Evolutionary conservation across 1,139 yeast genomes (phyloP).

Genomic region (Nakaseomyces sp.): DNA sequence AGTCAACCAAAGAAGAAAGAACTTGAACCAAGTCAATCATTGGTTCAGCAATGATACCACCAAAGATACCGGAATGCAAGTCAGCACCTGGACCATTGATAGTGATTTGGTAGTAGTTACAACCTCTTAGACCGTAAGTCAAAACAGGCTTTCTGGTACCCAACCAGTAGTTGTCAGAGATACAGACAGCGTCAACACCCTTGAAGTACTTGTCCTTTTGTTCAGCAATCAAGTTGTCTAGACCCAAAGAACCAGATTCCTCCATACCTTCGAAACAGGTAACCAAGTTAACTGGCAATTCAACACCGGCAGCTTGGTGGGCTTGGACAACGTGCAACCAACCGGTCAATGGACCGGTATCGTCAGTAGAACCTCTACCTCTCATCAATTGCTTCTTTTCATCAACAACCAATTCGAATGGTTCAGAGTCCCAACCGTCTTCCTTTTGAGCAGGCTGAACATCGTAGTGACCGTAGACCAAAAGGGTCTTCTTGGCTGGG

Average conservation of each 20-base stretch:
- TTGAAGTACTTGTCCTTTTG: slow-evolving; percentile 78
- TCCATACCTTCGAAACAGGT: slow-evolving; percentile 99
- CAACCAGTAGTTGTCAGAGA: slow-evolving; percentile 96
- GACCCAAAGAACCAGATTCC: slow-evolving; percentile 90
- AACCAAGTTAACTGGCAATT: slow-evolving; percentile 85
- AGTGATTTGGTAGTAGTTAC: slow-evolving; percentile 78
- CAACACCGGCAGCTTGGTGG: slow-evolving; percentile 73
- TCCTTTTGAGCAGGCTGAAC: slow-evolving; percentile 91
- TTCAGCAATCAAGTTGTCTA: slow-evolving; percentile 67
- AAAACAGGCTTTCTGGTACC: slow-evolving; percentile 95
- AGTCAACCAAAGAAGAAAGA: slow-evolving; percentile 66
- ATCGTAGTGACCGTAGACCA: slow-evolving; percentile 94
- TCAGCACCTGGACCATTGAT: slow-evolving; percentile 94
- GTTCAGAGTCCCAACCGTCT: slow-evolving; percentile 95
- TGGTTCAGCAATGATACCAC: slow-evolving; percentile 96
- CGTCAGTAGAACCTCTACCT: slow-evolving; percentile 96
- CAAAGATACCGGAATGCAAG: slow-evolving; percentile 93
- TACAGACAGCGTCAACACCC: slow-evolving; percentile 88
- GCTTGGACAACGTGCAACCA: slow-evolving; percentile 94
- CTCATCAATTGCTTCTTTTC: slow-evolving; percentile 46
- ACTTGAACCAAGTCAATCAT: slow-evolving; percentile 84
- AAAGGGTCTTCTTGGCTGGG: slow-evolving; percentile 72
- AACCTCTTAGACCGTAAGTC: slow-evolving; percentile 96
- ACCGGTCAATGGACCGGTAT: slow-evolving; percentile 95
- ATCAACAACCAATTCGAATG: slow-evolving; percentile 60